Evolutionary conservation across 495 filamentous ascomycete species (phyloP), one percentile per base, ranked within the genome.

Genomic region (Penicillium steckii): DNA sequence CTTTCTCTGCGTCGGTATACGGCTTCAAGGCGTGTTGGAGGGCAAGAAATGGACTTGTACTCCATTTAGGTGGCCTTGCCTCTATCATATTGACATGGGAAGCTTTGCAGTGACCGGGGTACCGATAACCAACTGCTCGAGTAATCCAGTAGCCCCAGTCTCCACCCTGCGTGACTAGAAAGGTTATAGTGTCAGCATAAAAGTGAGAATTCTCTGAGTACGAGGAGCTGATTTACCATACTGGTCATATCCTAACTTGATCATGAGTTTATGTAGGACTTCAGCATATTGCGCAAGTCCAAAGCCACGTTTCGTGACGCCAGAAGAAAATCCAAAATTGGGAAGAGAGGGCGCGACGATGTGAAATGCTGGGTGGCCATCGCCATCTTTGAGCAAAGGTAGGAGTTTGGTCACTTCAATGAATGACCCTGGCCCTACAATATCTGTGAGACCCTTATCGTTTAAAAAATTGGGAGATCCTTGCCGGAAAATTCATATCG

Each of bases 91-190:
- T 87, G 33, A 90, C 66, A 57, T 90, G 87, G n/a, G 73, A 76
- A 18, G 84, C 86, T 24, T 77, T 69, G 62, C 80, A 81, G 59
- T 77, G 61, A 17, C 72, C 44, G 0, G 85, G 84, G 55, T 85
- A 84, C 6, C 82, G 60, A 23, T 73, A 55, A 3, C 76, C 82
- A 8, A 90, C 71, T 13, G 70, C 55, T 29, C 86, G 79, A 27
- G 82, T 81, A 43, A 89, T 81, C 53, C 75, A 71, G 48, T 70
- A 83, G 25, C 86, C 87, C 81, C 84, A 85, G 60, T 89, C 87
- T 43, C 87, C 85, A 35, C 81, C 85, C 60, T 85, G 82, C 3
- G 76, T 81, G 1, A 86, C 67, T 81, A 27, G 18, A 19, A 9
- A 32, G 18, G n/a, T 4, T 33, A 1, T 8, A 21, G 12, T 21